Conservation (phyloP, 768 basidiomycete genomes). For the Cubamyces sp. region DNA sequence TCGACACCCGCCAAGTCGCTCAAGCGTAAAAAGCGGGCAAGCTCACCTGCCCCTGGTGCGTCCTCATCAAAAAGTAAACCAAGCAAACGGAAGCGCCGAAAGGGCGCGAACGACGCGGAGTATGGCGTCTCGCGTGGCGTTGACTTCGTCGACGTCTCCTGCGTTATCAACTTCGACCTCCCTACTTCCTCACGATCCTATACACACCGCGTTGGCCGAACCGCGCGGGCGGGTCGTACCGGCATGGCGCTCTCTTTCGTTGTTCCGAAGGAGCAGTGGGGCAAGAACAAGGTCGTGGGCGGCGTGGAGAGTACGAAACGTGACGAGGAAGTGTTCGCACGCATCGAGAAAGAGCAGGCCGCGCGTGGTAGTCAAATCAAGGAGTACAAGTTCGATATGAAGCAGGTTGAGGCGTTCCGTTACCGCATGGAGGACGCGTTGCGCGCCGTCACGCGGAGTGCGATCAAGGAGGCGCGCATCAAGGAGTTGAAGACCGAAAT, state of each 20-base stretch:
- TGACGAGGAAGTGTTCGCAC: conserved; percentile 77
- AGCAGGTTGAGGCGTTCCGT: conserved; percentile 94
- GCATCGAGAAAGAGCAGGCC: conserved; percentile 78
- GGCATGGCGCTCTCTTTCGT: conserved; percentile 93
- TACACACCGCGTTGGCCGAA: conserved; percentile 94
- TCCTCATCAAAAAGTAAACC: conserved; percentile 37
- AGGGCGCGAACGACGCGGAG: conserved; percentile 57
- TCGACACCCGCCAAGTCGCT: conserved; percentile 32
- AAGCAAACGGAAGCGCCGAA: conserved; percentile 57
- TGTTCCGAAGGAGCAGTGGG: conserved; percentile 69
- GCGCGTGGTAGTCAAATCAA: conserved; percentile 62
- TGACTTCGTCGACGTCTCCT: conserved; percentile 96
- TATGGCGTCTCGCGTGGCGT: conserved; percentile 96
- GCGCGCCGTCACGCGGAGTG: conserved; percentile 82
- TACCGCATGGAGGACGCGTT: conserved; percentile 98
- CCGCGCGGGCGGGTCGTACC: conserved; percentile 92
- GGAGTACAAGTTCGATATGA: conserved; percentile 94
- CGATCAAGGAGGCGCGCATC: conserved; percentile 87
- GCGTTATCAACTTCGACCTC: conserved; percentile 98
- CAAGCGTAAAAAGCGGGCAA: conserved; percentile 62
- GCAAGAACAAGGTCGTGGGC: conserved; percentile 75
- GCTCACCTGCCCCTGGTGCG: conserved; percentile 41
- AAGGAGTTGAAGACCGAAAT: conserved; percentile 95
- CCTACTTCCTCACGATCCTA: conserved; percentile 86
- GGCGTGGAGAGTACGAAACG: conserved; percentile 66